These are phyloP conservation scores for Metarhizium rileyi DNA, from an alignment of 2,329 filamentous ascomycete species.

Conservation along the genomic window DNA sequence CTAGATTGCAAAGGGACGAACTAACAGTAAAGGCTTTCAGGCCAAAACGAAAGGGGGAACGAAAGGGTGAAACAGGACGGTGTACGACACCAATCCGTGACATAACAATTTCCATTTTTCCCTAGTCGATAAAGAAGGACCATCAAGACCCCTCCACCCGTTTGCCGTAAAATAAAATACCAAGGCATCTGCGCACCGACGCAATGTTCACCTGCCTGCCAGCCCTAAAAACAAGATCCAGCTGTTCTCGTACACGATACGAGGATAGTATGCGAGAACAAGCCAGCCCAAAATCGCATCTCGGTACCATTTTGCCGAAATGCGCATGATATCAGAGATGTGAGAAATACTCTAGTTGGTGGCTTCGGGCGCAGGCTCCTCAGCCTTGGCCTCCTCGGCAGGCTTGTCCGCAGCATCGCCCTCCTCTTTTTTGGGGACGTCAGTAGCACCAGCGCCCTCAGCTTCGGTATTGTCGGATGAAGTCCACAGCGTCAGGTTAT, in stretches of 20 bases:
- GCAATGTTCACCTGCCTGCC: constrained; percentile 24
- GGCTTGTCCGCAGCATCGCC: constrained; percentile 32
- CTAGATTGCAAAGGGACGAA: neutral
- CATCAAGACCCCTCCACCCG: constrained; percentile 17
- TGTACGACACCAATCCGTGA: constrained; percentile 6
- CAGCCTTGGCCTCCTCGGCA: constrained; percentile 34
- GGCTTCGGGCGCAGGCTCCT: constrained; percentile 34
- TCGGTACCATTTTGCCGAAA: constrained; percentile 27
- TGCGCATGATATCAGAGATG: constrained; percentile 27
- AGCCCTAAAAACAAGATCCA: constrained; percentile 22
- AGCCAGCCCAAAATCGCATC: constrained; percentile 20
- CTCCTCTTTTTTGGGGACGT: constrained; percentile 52
- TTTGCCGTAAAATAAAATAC: constrained; percentile 18
- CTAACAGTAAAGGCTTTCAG: constrained; percentile 2
- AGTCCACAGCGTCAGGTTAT: constrained; percentile 97
- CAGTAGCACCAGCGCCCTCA: constrained; percentile 52
- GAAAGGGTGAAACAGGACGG: constrained; percentile 5
- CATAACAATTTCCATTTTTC: constrained; percentile 8
- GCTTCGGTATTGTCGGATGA: constrained; percentile 81
- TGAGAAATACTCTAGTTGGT: constrained; percentile 38
- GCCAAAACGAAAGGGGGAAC: constrained; percentile 1
- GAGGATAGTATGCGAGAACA: constrained; percentile 10
- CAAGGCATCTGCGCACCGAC: constrained; percentile 25
- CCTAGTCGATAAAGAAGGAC: constrained; percentile 9
- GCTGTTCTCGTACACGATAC: constrained; percentile 11